phyloP scores from a whole-genome alignment of 2,329 filamentous ascomycete species.

The Achaetomium macrosporum region DNA sequence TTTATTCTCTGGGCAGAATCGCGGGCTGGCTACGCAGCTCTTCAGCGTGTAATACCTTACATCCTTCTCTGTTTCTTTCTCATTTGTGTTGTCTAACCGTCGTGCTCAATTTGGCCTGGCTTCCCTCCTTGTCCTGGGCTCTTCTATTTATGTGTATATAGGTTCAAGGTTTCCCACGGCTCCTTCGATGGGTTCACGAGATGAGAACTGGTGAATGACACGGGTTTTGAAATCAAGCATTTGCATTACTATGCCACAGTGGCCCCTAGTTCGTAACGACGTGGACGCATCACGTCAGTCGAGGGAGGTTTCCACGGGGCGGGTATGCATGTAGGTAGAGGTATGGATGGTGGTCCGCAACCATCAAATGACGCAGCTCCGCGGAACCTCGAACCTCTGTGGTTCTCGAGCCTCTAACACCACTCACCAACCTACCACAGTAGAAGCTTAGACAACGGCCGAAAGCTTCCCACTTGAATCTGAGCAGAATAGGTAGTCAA shows the following conservation, averaged over 20 bases:
- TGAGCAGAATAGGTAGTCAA: no score
- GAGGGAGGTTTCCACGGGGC: no score
- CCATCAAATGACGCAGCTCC: conserved; percentile 14
- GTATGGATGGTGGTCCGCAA: neutral
- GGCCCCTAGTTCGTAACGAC: no score
- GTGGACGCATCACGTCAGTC: no score
- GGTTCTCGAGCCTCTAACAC: neutral
- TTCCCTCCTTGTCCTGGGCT: conserved; percentile 9
- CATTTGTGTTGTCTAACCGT: conserved; percentile 19
- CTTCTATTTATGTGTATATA: conserved; percentile 22
- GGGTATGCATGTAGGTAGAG: no score
- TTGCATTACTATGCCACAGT: no score
- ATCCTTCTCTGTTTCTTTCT: conserved; percentile 21
- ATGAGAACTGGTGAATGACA: conserved; percentile 25
- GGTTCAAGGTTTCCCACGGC: conserved; percentile 10
- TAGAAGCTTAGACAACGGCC: no score
- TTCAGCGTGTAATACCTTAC: conserved; percentile 31
- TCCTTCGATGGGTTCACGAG: conserved; percentile 23
- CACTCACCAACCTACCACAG: neutral
- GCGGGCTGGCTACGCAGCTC: conserved; percentile 25
- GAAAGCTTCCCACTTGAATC: no score
- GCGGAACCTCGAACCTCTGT: neutral
- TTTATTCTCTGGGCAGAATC: conserved; percentile 19
- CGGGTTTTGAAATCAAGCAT: conserved; percentile 6
- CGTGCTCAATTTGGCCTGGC: conserved; percentile 14